phyloP scores from a whole-genome alignment of 768 basidiomycete genomes.

The Suillus discolor region DNA sequence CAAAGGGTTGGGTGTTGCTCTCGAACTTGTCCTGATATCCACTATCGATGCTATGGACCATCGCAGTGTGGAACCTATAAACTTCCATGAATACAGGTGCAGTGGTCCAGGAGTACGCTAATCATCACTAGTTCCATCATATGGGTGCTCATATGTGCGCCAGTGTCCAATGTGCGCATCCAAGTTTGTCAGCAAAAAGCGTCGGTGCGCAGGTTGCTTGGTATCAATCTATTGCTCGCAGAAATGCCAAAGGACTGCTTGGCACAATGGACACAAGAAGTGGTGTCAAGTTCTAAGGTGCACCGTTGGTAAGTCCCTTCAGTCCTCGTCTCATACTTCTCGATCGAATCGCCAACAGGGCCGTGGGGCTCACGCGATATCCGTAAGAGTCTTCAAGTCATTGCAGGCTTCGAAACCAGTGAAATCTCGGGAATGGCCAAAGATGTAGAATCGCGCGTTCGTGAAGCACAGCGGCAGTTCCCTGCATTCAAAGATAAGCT shows the following conservation, averaged over 20 bases:
- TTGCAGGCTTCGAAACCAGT: neutral
- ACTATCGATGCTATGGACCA: neutral
- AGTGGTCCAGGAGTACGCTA: neutral
- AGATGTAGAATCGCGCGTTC: neutral
- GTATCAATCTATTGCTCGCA: neutral
- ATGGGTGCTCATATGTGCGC: neutral
- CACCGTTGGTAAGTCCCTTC: neutral
- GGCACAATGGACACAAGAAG: neutral
- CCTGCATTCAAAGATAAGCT: neutral
- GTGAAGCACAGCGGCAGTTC: neutral
- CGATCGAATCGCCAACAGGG: neutral
- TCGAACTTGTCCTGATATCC: neutral
- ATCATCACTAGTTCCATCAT: neutral
- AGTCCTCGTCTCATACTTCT: neutral
- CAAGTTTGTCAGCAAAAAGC: neutral
- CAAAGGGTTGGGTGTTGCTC: neutral
- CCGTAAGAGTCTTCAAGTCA: neutral
- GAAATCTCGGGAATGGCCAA: neutral
- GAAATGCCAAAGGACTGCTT: conserved; percentile 1
- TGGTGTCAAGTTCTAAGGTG: conserved; percentile 1
- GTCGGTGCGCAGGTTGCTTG: neutral
- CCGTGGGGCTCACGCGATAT: neutral
- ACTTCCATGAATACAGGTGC: conserved; percentile 1
- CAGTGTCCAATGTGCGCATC: neutral
- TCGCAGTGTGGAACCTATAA: neutral